These are phyloP conservation scores for Lachnellula suecica DNA, from an alignment of 2,329 filamentous ascomycete species.

Conservation along the genomic window DNA sequence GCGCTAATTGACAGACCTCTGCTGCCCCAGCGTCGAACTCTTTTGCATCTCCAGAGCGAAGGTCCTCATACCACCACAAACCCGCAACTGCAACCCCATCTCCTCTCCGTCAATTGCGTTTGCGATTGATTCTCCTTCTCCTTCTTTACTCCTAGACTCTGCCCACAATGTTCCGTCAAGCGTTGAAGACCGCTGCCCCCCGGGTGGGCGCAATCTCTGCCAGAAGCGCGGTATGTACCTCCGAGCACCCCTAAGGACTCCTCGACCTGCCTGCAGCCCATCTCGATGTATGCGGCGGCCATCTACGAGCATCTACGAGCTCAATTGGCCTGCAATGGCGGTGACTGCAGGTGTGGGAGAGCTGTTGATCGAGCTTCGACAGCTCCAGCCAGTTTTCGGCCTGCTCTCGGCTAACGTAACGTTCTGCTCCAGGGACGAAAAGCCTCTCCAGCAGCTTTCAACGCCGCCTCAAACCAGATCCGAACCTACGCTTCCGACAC, in stretches of 20 bases:
- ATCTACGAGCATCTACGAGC: conserved; percentile 38
- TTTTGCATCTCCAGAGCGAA: conserved; percentile 20
- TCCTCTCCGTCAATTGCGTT: conserved; percentile 63
- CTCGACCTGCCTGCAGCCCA: conserved; percentile 37
- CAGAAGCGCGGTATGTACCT: conserved; percentile 89
- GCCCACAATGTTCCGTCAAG: conserved; percentile 71
- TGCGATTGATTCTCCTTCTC: conserved; percentile 62
- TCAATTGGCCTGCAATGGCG: conserved; percentile 31
- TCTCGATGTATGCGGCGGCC: conserved; percentile 30
- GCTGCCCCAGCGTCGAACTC: conserved; percentile 12
- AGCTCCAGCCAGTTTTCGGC: conserved; percentile 40
- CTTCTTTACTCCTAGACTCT: conserved; percentile 51
- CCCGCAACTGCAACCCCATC: conserved; percentile 42
- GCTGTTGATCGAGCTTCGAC: conserved; percentile 37
- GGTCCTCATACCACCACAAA: conserved; percentile 30
- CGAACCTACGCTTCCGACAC: conserved; percentile 90
- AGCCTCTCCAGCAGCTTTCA: conserved; percentile 76
- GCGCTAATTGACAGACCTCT: no score
- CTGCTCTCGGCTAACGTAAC: conserved; percentile 50
- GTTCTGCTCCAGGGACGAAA: conserved; percentile 73
- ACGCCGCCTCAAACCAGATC: conserved; percentile 67
- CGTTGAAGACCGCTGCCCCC: conserved; percentile 65
- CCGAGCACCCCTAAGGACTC: conserved; percentile 38
- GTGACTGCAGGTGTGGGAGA: conserved; percentile 36
- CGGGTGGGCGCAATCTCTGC: conserved; percentile 87